These are phyloP conservation scores for Fusarium sp. DNA, from an alignment of 2,329 filamentous ascomycete genomes.

Conservation along the genomic window DNA sequence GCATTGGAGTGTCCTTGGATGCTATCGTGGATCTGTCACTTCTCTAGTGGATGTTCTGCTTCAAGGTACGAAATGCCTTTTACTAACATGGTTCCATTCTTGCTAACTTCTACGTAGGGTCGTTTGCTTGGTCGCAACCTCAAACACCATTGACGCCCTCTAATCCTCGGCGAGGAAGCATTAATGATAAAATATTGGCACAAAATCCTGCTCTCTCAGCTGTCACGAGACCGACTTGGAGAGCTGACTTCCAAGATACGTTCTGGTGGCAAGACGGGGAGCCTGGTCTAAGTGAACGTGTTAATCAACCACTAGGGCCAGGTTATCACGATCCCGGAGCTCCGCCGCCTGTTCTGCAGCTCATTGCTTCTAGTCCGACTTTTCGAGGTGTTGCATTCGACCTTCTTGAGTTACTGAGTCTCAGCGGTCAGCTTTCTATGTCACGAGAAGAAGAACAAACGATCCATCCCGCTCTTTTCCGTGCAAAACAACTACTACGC, in stretches of 20 bases:
- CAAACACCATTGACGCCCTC: conserved; percentile 64
- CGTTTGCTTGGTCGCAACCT: conserved; percentile 60
- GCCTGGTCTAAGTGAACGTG: conserved; percentile 49
- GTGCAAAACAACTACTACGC: conserved; percentile 65
- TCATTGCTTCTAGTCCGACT: conserved; percentile 65
- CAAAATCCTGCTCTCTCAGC: conserved; percentile 57
- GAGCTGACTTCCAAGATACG: conserved; percentile 65
- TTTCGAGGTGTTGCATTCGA: conserved; percentile 60
- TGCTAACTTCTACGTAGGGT: conserved; percentile 50
- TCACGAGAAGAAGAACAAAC: conserved; percentile 61
- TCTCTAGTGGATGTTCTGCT: conserved; percentile 62
- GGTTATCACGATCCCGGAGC: conserved; percentile 48
- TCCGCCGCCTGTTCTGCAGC: conserved; percentile 61
- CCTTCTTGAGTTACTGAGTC: conserved; percentile 63
- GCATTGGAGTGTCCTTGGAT: conserved; percentile 63
- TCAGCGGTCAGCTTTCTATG: conserved; percentile 61
- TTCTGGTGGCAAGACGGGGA: conserved; percentile 68
- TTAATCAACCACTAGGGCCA: conserved; percentile 21
- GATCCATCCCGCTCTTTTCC: conserved; percentile 62
- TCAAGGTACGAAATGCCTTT: conserved; percentile 55
- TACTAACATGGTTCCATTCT: not conserved
- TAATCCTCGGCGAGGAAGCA: conserved; percentile 58
- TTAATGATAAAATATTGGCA: conserved; percentile 64
- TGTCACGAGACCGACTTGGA: conserved; percentile 54
- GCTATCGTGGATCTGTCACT: conserved; percentile 61